Base-by-base conservation (phyloP, 169 alveolate species). In the Cyclospora cayetanensis region DNA sequence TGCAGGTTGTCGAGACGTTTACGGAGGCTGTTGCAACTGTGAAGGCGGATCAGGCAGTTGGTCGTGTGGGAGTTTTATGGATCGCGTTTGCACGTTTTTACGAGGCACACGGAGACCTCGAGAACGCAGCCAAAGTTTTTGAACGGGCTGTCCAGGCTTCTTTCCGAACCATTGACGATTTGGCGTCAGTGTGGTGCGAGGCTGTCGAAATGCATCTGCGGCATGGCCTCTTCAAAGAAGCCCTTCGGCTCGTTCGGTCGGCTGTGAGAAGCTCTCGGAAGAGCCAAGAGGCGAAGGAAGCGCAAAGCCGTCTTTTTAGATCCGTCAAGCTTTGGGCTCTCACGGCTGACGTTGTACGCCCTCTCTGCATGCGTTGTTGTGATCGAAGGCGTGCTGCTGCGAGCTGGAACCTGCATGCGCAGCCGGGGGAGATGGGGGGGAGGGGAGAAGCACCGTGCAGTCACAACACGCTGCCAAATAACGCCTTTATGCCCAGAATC, bases 151-250 rank as follows among this genome's bases (percentile, higher is more conserved):
- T 91, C 22, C 94, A 94, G 68, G 96, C 94, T 55, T 72, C 91
- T 41, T 94, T 77, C 77, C 91, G 95, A 72, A 95, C 84, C 9
- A 97, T 96, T 12, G 97, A 95, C 77, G 97, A 96, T 72, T 79
- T 96, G 42, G 97, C 97, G 22, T 80, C 97, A 25, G 88, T 91
- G 55, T 92, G 96, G 96, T 95, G 97, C 79, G 94, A 82, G 39
- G 76, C 76, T 2, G 90, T 82, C 1, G 90, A 82, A 39, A 76
- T 88, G 92, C 83, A 55, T 39, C 46, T 53, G 42, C n/a, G 85
- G 31, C 92, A 39, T 34, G 66, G 74, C 37, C 46, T 4, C 60
- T 25, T 55, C 34, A 3, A 82, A 22, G 35, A 52, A 4, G 92
- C 80, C 27, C 63, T 52, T 3, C 50, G 34, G 76, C 76, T 76